phyloP scores from a whole-genome alignment of 2,329 filamentous ascomycete genomes.

The Fusarium coicis region DNA sequence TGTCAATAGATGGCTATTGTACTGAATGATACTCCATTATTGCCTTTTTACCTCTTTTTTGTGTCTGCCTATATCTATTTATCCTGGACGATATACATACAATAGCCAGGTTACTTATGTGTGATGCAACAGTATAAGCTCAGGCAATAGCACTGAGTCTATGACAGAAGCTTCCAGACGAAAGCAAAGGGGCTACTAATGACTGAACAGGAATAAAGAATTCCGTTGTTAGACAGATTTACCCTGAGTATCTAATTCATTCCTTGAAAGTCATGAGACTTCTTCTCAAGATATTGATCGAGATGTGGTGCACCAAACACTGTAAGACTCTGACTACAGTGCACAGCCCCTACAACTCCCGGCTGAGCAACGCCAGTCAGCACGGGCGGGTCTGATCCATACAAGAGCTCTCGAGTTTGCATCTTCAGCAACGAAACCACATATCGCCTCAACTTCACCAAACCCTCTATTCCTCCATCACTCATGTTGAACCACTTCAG shows the following conservation, averaged over 20 bases:
- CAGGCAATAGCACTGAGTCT: background rate
- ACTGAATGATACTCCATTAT: fast-evolving
- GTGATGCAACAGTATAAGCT: background rate
- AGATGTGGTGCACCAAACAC: background rate
- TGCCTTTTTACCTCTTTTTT: fast-evolving
- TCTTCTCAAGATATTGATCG: fast-evolving
- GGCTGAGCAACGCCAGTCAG: slow-evolving; percentile 24
- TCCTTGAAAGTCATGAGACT: too few species aligned
- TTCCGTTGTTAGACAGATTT: fast-evolving
- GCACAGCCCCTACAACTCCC: slow-evolving; percentile 29
- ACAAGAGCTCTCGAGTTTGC: slow-evolving; percentile 26
- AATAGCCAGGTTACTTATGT: background rate
- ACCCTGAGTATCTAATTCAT: background rate
- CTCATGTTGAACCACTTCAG: background rate
- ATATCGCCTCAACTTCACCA: slow-evolving; percentile 22
- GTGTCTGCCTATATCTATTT: background rate
- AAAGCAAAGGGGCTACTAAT: too few species aligned
- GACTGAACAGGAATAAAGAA: fast-evolving
- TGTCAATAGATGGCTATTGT: background rate
- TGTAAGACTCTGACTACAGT: slow-evolving; percentile 15
- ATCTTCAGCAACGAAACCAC: slow-evolving; percentile 27
- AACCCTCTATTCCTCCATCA: background rate
- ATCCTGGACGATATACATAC: background rate
- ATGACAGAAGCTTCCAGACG: background rate
- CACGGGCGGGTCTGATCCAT: slow-evolving; percentile 30